Evolutionary conservation across 2,329 filamentous ascomycete genomes (phyloP).

Genomic region (Talaromyces islandicus): DNA sequence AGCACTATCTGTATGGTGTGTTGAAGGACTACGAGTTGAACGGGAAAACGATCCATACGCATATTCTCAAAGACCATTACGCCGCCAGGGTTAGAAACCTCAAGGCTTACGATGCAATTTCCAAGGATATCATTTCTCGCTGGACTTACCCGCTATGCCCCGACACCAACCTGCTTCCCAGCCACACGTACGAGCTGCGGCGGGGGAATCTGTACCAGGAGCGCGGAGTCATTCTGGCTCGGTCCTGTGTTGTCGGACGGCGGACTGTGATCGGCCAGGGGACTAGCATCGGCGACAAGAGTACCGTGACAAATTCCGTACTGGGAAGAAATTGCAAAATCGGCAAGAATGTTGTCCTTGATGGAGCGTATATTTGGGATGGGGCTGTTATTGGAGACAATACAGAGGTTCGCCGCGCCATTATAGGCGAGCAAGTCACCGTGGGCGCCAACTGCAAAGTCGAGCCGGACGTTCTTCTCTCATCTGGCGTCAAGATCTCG

Average conservation of each 20-base stretch:
- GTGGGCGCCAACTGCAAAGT: conserved; percentile 68
- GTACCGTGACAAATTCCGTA: conserved; percentile 65
- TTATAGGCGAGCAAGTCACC: conserved; percentile 67
- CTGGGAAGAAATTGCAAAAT: conserved; percentile 83
- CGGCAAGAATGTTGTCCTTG: conserved; percentile 73
- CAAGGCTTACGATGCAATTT: conserved; percentile 83
- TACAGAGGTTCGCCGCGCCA: conserved; percentile 61
- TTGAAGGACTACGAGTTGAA: conserved; percentile 96
- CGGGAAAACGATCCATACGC: conserved; percentile 90
- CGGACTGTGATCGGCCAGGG: conserved; percentile 70
- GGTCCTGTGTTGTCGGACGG: conserved; percentile 63
- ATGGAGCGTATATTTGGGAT: conserved; percentile 84
- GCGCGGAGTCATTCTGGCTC: conserved; percentile 66
- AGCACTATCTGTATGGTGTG: conserved; percentile 85
- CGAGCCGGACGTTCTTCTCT: conserved; percentile 68
- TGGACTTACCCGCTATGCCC: conserved; percentile 88
- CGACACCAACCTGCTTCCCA: conserved; percentile 75
- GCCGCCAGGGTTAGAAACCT: conserved; percentile 80
- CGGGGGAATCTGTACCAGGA: conserved; percentile 72
- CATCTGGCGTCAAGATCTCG: conserved; percentile 67
- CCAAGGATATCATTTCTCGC: conserved; percentile 74
- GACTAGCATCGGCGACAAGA: conserved; percentile 68
- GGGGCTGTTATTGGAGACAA: conserved; percentile 71
- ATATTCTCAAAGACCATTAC: conserved; percentile 77
- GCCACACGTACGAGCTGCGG: conserved; percentile 67